phyloP scores from a whole-genome alignment of 1,284 basidiomycete genomes.

The Trichosporon sp. region DNA sequence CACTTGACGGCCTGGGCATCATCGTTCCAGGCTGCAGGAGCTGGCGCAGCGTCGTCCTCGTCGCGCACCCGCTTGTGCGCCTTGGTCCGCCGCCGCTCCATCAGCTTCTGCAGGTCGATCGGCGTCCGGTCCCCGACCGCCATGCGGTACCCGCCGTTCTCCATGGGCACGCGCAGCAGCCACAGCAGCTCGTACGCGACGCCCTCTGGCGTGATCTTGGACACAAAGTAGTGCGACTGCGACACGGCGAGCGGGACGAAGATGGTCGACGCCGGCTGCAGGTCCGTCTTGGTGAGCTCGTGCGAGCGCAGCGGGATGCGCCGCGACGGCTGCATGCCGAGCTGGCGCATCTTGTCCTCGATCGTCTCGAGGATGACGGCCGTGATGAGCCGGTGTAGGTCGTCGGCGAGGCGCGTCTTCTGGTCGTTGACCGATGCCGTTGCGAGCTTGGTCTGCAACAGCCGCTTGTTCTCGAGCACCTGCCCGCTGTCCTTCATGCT shows the following conservation, averaged over 20 bases:
- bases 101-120: slow-evolving; percentile 28
- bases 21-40: not conserved
- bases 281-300: slow-evolving; percentile 40
- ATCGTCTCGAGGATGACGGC: slow-evolving; percentile 43
- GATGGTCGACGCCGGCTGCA: slow-evolving; percentile 37
- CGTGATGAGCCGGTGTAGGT: slow-evolving; percentile 34
- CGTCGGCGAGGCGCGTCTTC: slow-evolving; percentile 33
- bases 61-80: slow-evolving; percentile 11
- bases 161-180: slow-evolving; percentile 31
- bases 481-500: slow-evolving; percentile 26
- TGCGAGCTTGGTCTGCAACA: slow-evolving; percentile 27
- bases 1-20: not conserved
- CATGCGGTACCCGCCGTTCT: slow-evolving; percentile 34
- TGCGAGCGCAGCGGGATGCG: slow-evolving; percentile 35
- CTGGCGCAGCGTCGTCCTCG: not conserved
- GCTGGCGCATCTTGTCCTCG: slow-evolving; percentile 37
- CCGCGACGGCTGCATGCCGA: slow-evolving; percentile 37
- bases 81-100: slow-evolving; percentile 22
- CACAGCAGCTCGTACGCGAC: slow-evolving; percentile 41
- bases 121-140: slow-evolving; percentile 32
- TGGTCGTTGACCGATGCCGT: slow-evolving; percentile 34
- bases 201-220: slow-evolving; percentile 29
- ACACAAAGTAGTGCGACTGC: slow-evolving; percentile 36
- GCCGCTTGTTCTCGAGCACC: slow-evolving; percentile 19
- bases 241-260: slow-evolving; percentile 41